Conservation (phyloP, 768 basidiomycete genomes). For the Auricularia heimuer region DNA sequence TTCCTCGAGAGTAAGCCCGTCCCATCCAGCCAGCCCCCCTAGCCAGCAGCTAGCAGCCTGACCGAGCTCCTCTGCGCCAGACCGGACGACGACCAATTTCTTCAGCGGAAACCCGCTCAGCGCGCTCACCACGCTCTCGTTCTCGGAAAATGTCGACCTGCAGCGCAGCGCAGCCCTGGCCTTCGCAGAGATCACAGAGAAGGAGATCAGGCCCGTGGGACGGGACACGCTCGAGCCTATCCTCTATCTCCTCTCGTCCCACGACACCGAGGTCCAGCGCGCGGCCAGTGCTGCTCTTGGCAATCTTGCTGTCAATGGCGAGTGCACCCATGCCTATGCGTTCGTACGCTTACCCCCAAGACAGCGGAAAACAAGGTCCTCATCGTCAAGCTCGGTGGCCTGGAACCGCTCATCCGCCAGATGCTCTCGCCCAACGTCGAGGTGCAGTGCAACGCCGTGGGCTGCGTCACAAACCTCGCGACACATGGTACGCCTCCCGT, state of each 20-base stretch:
- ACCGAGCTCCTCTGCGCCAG: constrained; percentile 30
- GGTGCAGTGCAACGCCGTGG: constrained; percentile 98
- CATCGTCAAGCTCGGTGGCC: constrained; percentile 93
- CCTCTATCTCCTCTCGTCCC: constrained; percentile 90
- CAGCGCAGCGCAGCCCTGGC: constrained; percentile 96
- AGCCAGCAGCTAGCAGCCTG: background rate
- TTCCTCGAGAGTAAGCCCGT: constrained; percentile 83
- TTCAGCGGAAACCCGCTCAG: constrained; percentile 87
- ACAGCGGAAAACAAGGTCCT: constrained; percentile 97
- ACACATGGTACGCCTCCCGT: constrained; percentile 69
- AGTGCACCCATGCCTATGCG: constrained; percentile 12
- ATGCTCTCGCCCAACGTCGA: constrained; percentile 99
- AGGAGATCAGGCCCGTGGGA: constrained; percentile 94
- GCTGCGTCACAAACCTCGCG: constrained; percentile 96
- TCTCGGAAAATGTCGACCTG: constrained; percentile 97
- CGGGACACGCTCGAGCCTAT: constrained; percentile 97
- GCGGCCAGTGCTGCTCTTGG: constrained; percentile 96
- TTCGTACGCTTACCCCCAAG: constrained; percentile 8
- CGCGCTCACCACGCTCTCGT: constrained; percentile 92
- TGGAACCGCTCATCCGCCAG: constrained; percentile 95
- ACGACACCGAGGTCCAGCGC: constrained; percentile 97
- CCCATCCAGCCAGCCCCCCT: too few relatives aligned
- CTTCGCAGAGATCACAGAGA: constrained; percentile 99
- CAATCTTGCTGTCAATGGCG: constrained; percentile 82
- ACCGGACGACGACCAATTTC: constrained; percentile 98